These are phyloP conservation scores for Kodamaea neixiangensis DNA, from an alignment of 805 yeast species.

Conservation along the genomic window DNA sequence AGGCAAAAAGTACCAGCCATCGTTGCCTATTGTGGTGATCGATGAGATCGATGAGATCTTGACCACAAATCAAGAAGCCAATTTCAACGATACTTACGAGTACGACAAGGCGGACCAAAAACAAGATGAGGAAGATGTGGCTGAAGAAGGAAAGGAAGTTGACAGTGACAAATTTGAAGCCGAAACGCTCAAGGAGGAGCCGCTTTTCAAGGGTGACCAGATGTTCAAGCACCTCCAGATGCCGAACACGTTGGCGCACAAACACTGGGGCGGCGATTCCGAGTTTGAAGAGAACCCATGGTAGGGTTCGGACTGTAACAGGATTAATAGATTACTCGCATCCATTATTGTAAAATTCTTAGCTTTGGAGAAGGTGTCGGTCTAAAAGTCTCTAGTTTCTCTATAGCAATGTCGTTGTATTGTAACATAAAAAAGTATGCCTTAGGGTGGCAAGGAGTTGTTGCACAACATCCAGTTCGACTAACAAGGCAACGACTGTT, in stretches of 20 bases:
- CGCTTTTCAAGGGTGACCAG: constrained; percentile 45
- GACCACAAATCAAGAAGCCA: constrained; percentile 28
- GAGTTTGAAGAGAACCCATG: constrained; percentile 71
- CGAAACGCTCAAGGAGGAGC: constrained; percentile 3
- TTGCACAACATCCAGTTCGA: too few species aligned
- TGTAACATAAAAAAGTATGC: neutral
- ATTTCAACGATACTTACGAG: constrained; percentile 34
- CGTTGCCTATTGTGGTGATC: constrained; percentile 64
- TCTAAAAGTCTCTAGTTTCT: neutral
- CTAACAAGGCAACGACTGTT: too few species aligned
- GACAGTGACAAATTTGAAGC: neutral
- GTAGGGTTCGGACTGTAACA: constrained; percentile 28
- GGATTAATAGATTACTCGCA: neutral
- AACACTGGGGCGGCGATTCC: constrained; percentile 44
- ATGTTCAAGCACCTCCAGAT: constrained; percentile 48
- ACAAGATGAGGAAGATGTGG: constrained; percentile 24
- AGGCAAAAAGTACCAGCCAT: constrained; percentile 65
- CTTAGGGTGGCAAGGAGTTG: neutral
- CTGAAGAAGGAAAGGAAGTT: constrained; percentile 8
- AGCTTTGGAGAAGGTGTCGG: neutral
- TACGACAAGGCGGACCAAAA: constrained; percentile 25
- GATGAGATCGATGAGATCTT: constrained; percentile 70
- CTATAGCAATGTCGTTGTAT: neutral
- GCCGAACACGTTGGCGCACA: constrained; percentile 54
- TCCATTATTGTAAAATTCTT: neutral